Base-by-base conservation (phyloP, 1,284 basidiomycete genomes). In the Malassezia arunalokei region DNA sequence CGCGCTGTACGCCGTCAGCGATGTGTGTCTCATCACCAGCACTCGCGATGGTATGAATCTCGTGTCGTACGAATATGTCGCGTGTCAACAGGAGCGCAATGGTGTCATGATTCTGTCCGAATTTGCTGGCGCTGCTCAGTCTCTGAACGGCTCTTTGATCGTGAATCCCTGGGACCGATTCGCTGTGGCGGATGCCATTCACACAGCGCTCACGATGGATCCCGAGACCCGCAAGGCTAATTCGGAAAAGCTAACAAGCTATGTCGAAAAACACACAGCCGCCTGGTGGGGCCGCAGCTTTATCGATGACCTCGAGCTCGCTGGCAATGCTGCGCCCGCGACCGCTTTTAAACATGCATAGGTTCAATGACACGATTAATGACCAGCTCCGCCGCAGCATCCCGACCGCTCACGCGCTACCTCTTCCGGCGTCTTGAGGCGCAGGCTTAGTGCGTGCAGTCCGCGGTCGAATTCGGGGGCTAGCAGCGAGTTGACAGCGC, bases 1-100 rank as follows among this genome's bases (percentile, higher is more conserved):
- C 57, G 94, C 92, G 20, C 80, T 98, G 55, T 98, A 98, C 69
- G 90, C 92, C 5, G 80, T 95, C 68, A 88, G 86, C 71, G 94
- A 98, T 68, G 94, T 91, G 15, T 96, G 92, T 73, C 77, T 99
- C 41, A 88, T 99, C 51, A 89, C 88, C 12, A 86, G 83, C 68
- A 98, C 94, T 7, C 78, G 92, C 41, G 92, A 98, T 69, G 92
- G 92, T 40, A 99, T 99, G 94, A 99, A 99, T 75, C 77, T 99
- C 70, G 91, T 91, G n/a, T 94, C 91, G 8, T 98, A 98, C 76
- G 94, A 98, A 75, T 98, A 98, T 75, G 86, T 96, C 66, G 90
- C 92, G 0, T 91, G 88, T 66, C 94, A 98, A 73, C 82, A 87
- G 65, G 82, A 85, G 49, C 81, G 84, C 14, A 87, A 95, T 66